Evolutionary conservation across 129 eudicot genomes (phyloP), one percentile per base, ranked within the genome.

Genomic region (Flaveria linearis): DNA sequence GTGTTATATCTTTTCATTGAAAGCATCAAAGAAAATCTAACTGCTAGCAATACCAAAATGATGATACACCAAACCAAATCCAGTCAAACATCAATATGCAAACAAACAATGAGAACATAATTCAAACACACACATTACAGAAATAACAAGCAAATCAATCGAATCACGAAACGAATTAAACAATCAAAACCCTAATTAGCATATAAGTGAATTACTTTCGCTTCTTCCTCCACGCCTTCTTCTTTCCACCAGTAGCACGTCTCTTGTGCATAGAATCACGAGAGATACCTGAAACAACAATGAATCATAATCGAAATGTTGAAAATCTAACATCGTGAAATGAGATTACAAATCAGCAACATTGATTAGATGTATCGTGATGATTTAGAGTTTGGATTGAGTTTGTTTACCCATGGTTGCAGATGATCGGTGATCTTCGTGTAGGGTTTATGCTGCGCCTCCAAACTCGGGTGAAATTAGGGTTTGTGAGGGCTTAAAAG

Each of bases 141-240:
- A 30, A 30, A 30, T 30, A 30, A 30, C 36, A 30, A 30, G 36
- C 36, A 30, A 30, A 30, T 30, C 5, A 5, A 30, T 30, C 36
- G 36, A 36, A 49, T 2, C 11, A 30, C 7, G 55, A 58, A 74
- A 74, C 45, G 10, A 23, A 58, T 58, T 15, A 43, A 74, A 7
- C 69, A 22, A 57, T 41, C 57, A 33, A 20, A 57, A 58, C 23
- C 10, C 51, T 5, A 16, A 43, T 45, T 10, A 73, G 5, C 56
- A n/a, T 0, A 23, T 2, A 50, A 20, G 67, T 43, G 45, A 57
- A 10, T 80, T 87, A 91, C 97, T 91, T 91, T 85, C 96, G 82
- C 92, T 91, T 91, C 96, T 91, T 91, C 81, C 97, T 91, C 97
- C 97, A 88, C 0, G 92, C 92, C 88, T 91, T 91, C 92, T 91